Evolutionary conservation across 1,284 basidiomycete genomes (phyloP).

Genomic region (Wolfiporia cocos): DNA sequence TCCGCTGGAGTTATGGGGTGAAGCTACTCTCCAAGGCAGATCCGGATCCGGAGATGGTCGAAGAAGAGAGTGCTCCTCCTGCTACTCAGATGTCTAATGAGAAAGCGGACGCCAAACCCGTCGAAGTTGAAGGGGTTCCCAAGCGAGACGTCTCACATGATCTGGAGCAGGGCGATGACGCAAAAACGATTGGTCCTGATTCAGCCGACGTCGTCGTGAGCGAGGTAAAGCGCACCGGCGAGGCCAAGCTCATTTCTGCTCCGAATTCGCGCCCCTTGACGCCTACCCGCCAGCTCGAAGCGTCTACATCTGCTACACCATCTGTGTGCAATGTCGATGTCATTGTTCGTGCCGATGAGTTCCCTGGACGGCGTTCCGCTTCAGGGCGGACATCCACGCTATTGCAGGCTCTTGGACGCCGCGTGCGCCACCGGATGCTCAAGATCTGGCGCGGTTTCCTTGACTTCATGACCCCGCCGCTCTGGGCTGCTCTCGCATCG

Average conservation of each 20-base stretch:
- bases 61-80: too few species aligned
- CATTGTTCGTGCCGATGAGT: constrained; percentile 33
- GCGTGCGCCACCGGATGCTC: constrained; percentile 24
- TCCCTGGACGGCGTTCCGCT: constrained; percentile 19
- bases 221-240: constrained; percentile 11
- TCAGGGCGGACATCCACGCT: constrained; percentile 25
- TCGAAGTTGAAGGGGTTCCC: too few species aligned
- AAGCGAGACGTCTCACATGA: too few species aligned
- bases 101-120: too few species aligned
- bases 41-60: too few species aligned
- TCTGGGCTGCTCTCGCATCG: constrained; percentile 77
- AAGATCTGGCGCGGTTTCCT: constrained; percentile 42
- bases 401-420: constrained; percentile 28
- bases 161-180: too few species aligned
- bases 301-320: constrained; percentile 12
- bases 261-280: constrained; percentile 47
- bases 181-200: too few species aligned
- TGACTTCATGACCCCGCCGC: constrained; percentile 84
- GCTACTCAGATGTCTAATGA: too few species aligned
- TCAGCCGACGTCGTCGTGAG: constrained; percentile 11
- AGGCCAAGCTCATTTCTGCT: constrained; percentile 51
- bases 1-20: constrained; percentile 90
- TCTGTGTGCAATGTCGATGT: constrained; percentile 29
- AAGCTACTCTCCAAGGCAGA: constrained; percentile 72
- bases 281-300: constrained; percentile 4